phyloP scores from a whole-genome alignment of 2,329 filamentous ascomycete genomes.

The Trichophyton mentagrophytes region DNA sequence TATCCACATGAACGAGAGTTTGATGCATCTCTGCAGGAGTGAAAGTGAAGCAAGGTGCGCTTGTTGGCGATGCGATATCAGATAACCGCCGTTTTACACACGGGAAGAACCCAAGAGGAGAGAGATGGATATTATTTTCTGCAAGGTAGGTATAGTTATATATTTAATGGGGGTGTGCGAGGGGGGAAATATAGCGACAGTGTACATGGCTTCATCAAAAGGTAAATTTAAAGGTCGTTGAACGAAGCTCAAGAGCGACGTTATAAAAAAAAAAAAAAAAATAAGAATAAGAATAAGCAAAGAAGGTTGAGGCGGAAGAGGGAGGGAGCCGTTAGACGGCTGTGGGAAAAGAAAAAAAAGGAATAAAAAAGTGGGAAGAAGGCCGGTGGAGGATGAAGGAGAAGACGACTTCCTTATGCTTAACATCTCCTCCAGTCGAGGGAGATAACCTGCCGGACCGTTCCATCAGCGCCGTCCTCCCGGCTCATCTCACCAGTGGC shows the following conservation, averaged over 20 bases:
- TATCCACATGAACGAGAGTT: background rate
- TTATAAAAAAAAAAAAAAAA: background rate
- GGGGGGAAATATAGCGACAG: background rate
- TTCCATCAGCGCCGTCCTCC: background rate
- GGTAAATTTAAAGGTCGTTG: background rate
- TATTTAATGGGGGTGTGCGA: background rate
- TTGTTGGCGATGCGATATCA: background rate
- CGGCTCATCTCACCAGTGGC: conserved; percentile 2
- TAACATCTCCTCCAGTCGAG: conserved; percentile 4
- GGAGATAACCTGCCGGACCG: background rate
- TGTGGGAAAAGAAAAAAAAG: background rate
- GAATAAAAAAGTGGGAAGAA: background rate
- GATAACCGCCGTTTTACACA: background rate
- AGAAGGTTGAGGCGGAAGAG: background rate
- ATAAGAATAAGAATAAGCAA: background rate
- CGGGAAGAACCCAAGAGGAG: background rate
- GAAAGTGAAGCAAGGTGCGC: background rate
- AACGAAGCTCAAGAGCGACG: background rate
- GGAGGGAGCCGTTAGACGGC: background rate
- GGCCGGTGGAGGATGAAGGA: background rate
- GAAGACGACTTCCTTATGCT: background rate
- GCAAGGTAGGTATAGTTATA: background rate
- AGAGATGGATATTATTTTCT: background rate
- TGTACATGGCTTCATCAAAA: background rate
- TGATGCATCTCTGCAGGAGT: background rate